Percentiles rank a stretch among this genome's conserved stretches.
Evolutionary conservation across 2,329 filamentous ascomycete species (phyloP).

Genomic region (Fusarium sp.): DNA sequence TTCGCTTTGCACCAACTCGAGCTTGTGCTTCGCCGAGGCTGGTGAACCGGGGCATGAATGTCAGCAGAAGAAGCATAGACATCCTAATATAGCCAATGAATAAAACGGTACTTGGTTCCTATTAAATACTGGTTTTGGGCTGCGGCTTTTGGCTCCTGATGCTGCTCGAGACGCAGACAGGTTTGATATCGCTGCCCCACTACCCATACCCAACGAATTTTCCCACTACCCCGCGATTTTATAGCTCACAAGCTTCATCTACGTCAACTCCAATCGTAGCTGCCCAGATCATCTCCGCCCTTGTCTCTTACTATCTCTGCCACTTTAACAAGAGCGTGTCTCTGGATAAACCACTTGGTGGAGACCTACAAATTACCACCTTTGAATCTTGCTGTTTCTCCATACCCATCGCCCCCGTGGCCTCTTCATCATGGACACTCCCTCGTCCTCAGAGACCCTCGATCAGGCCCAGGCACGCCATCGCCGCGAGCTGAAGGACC

Average conservation of each 20-base stretch:
- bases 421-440: slow-evolving; percentile 46
- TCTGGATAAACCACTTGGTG: not conserved
- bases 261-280: not conserved
- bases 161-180: no score
- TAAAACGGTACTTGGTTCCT: no score
- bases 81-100: no score
- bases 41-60: no score
- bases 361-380: no score
- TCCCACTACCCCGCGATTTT: slow-evolving; percentile 35
- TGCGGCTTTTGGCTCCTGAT: no score
- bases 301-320: not conserved
- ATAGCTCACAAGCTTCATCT: slow-evolving; percentile 11
- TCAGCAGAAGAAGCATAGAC: no score
- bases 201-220: slow-evolving; percentile 21
- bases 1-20: not conserved
- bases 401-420: not conserved
- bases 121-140: no score
- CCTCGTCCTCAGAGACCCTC: slow-evolving; percentile 65
- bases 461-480: slow-evolving; percentile 86
- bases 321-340: no score
- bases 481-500: slow-evolving; percentile 88
- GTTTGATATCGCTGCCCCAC: slow-evolving; percentile 10
- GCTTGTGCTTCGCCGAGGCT: not conserved
- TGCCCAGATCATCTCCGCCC: not conserved
- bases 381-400: not conserved